Evolutionary conservation across 805 yeast species (phyloP), one percentile per base, ranked within the genome.

Genomic region (Candida silvatica): DNA sequence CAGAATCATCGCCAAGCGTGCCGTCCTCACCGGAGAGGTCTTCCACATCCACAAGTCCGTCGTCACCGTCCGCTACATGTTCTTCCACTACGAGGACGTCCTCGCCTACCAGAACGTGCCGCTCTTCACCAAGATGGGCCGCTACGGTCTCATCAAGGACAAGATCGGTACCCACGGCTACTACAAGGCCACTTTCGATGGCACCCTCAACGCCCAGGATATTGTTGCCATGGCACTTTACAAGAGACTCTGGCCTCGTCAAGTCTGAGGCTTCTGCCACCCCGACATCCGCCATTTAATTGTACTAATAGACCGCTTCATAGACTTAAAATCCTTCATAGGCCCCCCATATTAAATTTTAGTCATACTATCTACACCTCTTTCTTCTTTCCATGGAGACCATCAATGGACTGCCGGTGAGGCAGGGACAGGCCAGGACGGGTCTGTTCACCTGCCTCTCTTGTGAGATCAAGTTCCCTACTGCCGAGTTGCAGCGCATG

Each of bases 151-250:
- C 58, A 90, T 94, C 56, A 90, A 85, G 60, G 97, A 90, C 57
- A 75, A 88, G 54, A 69, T 92, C 65, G 99, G 99, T 62, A 92
- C 98, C 2, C 98, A 92, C 56, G 99, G 99, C 43, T 86, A 90
- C 66, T 88, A 81, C 74, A 92, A 92, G 64, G 95, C 97, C 17
- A 81, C 83, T 6, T 92, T 92, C 50, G 97, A 92, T 54, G 90
- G 88, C 39, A 84, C 80, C 51, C 65, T 94, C 49, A 77, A 82
- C 35, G 81, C 96, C 0, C 97, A 88, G 61, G 99, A 92, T 59
- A 78, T 84, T 11, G 77, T 92, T 32, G 97, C 86, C 17, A 86
- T 92, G 97, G 77, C 95, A 20, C 61, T 92, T 47, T 92, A 83
- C 65, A 90, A 85, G 63, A 77, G 98, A 51, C 81, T 81, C 42